These are phyloP conservation scores for Spencermartinsiella ligniputridi DNA, from an alignment of 1,139 yeast species.

Conservation along the genomic window DNA sequence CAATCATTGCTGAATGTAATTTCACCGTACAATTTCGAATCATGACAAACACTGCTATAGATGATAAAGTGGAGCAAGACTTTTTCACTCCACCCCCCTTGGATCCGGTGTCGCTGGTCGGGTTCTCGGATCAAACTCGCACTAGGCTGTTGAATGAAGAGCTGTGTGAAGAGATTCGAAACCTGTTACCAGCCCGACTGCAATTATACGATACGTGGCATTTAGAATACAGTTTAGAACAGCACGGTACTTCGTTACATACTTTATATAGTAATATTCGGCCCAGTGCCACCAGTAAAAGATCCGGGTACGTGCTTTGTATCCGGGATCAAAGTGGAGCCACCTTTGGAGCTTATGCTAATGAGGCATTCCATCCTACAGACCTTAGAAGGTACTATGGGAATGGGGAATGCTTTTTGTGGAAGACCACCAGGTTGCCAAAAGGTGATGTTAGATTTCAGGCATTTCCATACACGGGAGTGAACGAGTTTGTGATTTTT, in stretches of 20 bases:
- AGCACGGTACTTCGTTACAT: constrained; percentile 81
- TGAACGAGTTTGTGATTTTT: constrained; percentile 80
- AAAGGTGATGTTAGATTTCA: constrained; percentile 44
- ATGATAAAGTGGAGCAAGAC: not conserved
- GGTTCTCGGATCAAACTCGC: constrained; percentile 55
- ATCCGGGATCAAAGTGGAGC: constrained; percentile 59
- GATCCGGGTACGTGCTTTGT: constrained; percentile 68
- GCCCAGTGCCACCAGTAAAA: constrained; percentile 28
- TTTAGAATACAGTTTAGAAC: constrained; percentile 75
- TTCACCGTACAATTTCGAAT: too few species aligned
- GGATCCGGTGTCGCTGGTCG: constrained; percentile 47
- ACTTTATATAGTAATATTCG: constrained; percentile 56
- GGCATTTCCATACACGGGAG: constrained; percentile 85
- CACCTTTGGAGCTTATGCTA: constrained; percentile 78
- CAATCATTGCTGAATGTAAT: too few species aligned
- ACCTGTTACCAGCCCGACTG: constrained; percentile 68
- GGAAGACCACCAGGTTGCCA: constrained; percentile 47
- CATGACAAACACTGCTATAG: not conserved
- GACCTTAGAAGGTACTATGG: constrained; percentile 71
- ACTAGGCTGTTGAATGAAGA: constrained; percentile 53
- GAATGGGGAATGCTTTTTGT: constrained; percentile 90
- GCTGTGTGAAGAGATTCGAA: constrained; percentile 70
- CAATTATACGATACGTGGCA: constrained; percentile 78
- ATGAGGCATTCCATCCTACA: constrained; percentile 67
- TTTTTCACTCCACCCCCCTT: constrained; percentile 35